phyloP scores from a whole-genome alignment of 1,139 yeast species.

The Scheffersomyces quercinus region DNA sequence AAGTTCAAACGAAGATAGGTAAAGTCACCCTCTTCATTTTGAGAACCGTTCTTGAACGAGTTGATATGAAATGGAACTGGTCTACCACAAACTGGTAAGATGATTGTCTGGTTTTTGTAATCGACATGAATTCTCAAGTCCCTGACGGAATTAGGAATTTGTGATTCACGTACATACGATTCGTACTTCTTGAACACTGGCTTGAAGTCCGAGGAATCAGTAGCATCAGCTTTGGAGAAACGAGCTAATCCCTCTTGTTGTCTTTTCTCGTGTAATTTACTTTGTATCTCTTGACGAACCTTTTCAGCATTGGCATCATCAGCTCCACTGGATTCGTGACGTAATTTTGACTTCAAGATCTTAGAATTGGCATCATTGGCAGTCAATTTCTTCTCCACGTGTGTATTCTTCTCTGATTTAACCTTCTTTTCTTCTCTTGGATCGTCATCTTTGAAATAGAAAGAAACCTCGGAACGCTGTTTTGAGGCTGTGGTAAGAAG shows the following conservation, averaged over 20 bases:
- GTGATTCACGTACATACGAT: slow-evolving; percentile 90
- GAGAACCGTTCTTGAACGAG: slow-evolving; percentile 90
- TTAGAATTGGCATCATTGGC: slow-evolving; percentile 47
- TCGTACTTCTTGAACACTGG: slow-evolving; percentile 89
- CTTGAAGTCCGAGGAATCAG: slow-evolving; percentile 62
- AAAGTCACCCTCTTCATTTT: slow-evolving; percentile 94
- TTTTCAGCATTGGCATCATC: slow-evolving; percentile 70
- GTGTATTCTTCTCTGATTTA: slow-evolving; percentile 34
- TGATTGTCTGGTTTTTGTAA: slow-evolving; percentile 81
- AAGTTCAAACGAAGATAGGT: slow-evolving; percentile 89
- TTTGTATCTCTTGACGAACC: slow-evolving; percentile 80
- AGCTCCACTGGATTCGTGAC: slow-evolving; percentile 71
- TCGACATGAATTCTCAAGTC: slow-evolving; percentile 89
- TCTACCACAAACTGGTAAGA: slow-evolving; percentile 90
- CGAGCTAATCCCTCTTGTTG: slow-evolving; percentile 83
- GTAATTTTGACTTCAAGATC: slow-evolving; percentile 74
- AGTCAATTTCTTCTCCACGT: slow-evolving; percentile 33
- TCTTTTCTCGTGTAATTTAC: slow-evolving; percentile 77
- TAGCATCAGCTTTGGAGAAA: slow-evolving; percentile 74
- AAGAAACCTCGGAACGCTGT: slow-evolving; percentile 72
- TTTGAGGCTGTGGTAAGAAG: slow-evolving; percentile 77
- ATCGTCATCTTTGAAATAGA: slow-evolving; percentile 75
- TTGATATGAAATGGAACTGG: slow-evolving; percentile 98
- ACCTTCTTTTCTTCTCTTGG: slow-evolving; percentile 35
- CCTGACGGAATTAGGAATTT: slow-evolving; percentile 79